phyloP scores from a whole-genome alignment of 2,329 filamentous ascomycete genomes.

The Colletotrichum sidae region DNA sequence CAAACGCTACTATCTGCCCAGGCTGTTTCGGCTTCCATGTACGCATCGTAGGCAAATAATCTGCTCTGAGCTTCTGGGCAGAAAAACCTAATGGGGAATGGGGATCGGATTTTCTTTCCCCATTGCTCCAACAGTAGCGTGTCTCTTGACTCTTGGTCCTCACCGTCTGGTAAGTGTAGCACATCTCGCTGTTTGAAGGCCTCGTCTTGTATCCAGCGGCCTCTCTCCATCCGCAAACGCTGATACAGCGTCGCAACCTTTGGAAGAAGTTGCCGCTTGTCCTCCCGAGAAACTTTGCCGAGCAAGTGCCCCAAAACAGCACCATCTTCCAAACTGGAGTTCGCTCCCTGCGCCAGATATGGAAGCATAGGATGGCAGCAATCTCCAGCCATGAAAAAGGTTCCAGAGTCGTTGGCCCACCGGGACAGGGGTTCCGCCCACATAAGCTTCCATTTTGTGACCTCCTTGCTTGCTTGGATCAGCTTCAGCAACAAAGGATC shows the following conservation, averaged over 20 bases:
- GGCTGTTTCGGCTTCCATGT: conserved; percentile 37
- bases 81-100: conserved; percentile 26
- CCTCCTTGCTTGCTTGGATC: conserved; percentile 47
- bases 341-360: conserved; percentile 58
- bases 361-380: conserved; percentile 59
- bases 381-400: conserved; percentile 56
- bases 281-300: conserved; percentile 7
- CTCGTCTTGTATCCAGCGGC: conserved; percentile 24
- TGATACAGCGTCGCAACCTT: conserved; percentile 25
- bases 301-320: conserved; percentile 33
- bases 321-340: conserved; percentile 13
- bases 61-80: conserved; percentile 22
- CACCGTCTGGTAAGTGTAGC: conserved; percentile 27
- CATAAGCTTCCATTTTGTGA: conserved; percentile 59
- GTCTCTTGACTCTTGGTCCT: conserved; percentile 18
- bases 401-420: conserved; percentile 54
- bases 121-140: conserved; percentile 1
- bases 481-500: conserved; percentile 48
- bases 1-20: conserved; percentile 15
- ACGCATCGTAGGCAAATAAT: conserved; percentile 30
- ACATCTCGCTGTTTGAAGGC: conserved; percentile 23
- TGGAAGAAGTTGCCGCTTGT: conserved; percentile 3
- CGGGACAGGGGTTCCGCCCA: conserved; percentile 51
- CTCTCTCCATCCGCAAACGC: conserved; percentile 18
- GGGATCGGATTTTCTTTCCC: not conserved